A percentile compares a stretch with the other conserved stretches of the same genome.
phyloP scores from a whole-genome alignment of 2,329 filamentous ascomycete species.

The Aspergillus ustus region DNA sequence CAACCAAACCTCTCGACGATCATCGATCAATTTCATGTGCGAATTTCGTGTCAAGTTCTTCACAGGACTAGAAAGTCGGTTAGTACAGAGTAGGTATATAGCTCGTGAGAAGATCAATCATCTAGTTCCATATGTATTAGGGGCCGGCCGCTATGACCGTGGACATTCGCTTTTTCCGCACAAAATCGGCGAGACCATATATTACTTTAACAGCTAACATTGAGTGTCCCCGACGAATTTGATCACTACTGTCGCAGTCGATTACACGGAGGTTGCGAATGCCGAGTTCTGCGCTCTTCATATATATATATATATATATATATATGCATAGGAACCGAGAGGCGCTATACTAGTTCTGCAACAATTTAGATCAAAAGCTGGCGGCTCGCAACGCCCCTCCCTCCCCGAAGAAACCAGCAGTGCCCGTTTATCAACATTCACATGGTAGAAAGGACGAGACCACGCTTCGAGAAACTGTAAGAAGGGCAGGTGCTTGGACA shows the following conservation, averaged over 20 bases:
- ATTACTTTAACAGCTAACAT: not conserved
- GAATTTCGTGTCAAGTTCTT: not conserved
- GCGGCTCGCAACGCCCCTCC: no score
- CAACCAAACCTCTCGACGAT: not conserved
- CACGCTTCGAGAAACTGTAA: not conserved
- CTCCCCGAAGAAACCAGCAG: no score
- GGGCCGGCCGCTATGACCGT: not conserved
- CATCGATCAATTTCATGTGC: not conserved
- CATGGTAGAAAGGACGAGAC: not conserved
- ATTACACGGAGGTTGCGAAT: not conserved
- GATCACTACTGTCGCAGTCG: not conserved
- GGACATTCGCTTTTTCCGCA: not conserved
- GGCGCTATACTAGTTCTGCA: no score
- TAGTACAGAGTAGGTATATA: slow-evolving; percentile 9
- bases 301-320: not conserved
- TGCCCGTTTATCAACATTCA: no score
- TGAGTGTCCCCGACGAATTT: not conserved
- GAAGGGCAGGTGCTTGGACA: not conserved
- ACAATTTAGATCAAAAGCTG: no score
- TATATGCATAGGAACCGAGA: no score
- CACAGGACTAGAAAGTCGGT: not conserved
- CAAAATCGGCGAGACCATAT: not conserved
- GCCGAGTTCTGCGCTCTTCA: not conserved
- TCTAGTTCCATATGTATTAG: slow-evolving; percentile 10
- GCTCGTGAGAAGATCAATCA: slow-evolving; percentile 24